Conservation (phyloP, 2,329 filamentous ascomycete species). For the Xylaria digitata region DNA sequence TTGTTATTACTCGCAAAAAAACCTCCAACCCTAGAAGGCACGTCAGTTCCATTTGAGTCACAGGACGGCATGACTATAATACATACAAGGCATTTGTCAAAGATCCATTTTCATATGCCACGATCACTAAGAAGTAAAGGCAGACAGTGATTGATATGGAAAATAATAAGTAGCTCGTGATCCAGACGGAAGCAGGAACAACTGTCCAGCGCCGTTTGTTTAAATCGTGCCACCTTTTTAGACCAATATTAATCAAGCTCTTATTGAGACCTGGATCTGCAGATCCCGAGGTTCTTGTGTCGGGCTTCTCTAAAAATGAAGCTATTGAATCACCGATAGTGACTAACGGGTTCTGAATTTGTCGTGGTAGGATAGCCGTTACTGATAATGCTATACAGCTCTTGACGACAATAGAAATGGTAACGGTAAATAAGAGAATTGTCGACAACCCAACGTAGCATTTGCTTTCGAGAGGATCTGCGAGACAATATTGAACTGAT, state of each 20-base stretch:
- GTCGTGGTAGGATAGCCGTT: not conserved
- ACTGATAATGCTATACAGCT: not conserved
- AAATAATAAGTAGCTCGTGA: slow-evolving; percentile 39
- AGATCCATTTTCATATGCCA: not conserved
- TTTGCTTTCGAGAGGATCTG: slow-evolving; percentile 7
- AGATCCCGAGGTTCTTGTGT: not conserved
- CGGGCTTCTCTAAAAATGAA: slow-evolving; percentile 3
- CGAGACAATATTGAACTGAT: not conserved
- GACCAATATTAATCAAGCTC: not conserved
- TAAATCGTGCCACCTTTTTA: not conserved
- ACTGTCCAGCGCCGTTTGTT: not conserved
- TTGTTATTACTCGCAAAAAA: slow-evolving; percentile 2
- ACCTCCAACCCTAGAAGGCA: not conserved
- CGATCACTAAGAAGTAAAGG: slow-evolving; percentile 11
- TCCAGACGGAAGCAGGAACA: slow-evolving; percentile 37
- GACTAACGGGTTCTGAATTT: not conserved
- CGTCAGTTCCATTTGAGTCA: not conserved
- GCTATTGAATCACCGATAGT: slow-evolving; percentile 9
- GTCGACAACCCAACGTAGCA: slow-evolving; percentile 8
- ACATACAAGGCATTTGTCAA: not conserved
- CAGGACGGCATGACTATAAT: not conserved
- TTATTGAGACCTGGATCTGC: not conserved
- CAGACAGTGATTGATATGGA: slow-evolving; percentile 28
- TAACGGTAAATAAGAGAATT: slow-evolving; percentile 1
- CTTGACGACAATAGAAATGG: slow-evolving; percentile 4